Conservation (phyloP, 306 rosid genomes). For the Castanea sativa region DNA sequence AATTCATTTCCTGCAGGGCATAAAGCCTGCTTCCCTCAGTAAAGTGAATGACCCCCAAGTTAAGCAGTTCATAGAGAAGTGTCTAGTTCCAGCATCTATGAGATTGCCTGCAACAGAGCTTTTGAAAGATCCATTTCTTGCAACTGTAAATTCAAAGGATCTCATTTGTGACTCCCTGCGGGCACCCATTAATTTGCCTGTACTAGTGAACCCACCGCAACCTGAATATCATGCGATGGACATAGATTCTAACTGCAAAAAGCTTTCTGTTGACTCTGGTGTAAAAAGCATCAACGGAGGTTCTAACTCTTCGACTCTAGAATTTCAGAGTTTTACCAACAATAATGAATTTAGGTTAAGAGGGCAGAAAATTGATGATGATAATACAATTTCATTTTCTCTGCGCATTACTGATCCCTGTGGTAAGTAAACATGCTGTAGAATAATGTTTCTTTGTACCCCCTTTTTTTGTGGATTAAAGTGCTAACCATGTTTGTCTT, state of each 20-base stretch:
- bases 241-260: conserved; percentile 45
- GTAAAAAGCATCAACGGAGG: conserved; percentile 23
- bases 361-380: conserved; percentile 50
- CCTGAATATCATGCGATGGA: conserved; percentile 59
- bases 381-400: conserved; percentile 42
- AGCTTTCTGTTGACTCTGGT: conserved; percentile 38
- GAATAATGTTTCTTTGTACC: neutral
- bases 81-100: conserved; percentile 73
- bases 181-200: conserved; percentile 23
- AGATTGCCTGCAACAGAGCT: conserved; percentile 73
- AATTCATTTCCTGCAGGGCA: conserved; percentile 53
- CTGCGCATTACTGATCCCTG: conserved; percentile 53
- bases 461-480: neutral
- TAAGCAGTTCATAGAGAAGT: conserved; percentile 83
- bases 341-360: conserved; percentile 56
- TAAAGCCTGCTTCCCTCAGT: conserved; percentile 76
- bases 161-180: conserved; percentile 3
- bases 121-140: conserved; percentile 82
- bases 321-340: conserved; percentile 41
- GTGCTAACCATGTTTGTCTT: conserved; percentile 2
- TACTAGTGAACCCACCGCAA: conserved; percentile 30
- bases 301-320: conserved; percentile 39
- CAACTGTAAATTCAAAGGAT: conserved; percentile 44
- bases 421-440: conserved; percentile 47
- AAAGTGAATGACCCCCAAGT: conserved; percentile 66